Evolutionary conservation across 495 filamentous ascomycete species (phyloP).

Genomic region (Aspergillus panamensis): DNA sequence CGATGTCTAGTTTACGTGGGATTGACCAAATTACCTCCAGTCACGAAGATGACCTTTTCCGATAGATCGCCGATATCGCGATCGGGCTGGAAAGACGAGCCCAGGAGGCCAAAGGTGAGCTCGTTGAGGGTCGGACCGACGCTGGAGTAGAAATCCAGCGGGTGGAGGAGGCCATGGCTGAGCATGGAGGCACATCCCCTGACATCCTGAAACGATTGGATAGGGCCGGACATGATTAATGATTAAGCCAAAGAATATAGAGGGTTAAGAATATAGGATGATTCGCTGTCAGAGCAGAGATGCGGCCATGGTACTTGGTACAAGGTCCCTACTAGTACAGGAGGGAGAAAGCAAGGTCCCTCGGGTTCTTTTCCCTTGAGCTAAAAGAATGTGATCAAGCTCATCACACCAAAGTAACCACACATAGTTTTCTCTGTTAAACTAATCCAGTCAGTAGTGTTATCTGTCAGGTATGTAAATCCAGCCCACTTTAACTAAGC

Average conservation of each 20-base stretch:
- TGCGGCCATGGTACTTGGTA: no score
- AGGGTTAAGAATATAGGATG: background rate
- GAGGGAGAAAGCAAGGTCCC: no score
- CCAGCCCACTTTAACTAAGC: no score
- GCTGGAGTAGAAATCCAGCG: constrained; percentile 33
- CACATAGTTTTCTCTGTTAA: no score
- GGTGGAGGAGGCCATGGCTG: constrained; percentile 31
- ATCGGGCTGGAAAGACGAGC: constrained; percentile 48
- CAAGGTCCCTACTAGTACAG: no score
- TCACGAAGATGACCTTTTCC: constrained; percentile 59
- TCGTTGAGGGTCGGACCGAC: constrained; percentile 42
- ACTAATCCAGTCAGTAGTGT: no score
- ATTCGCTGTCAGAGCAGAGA: no score
- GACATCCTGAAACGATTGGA: constrained; percentile 8
- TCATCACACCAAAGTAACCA: no score
- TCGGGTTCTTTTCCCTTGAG: no score
- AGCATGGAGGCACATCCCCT: constrained; percentile 15
- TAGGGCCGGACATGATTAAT: background rate
- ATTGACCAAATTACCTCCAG: constrained; percentile 47
- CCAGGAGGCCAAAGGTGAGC: constrained; percentile 36
- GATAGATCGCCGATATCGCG: constrained; percentile 55
- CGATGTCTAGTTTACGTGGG: background rate
- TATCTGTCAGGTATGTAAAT: no score
- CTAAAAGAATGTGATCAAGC: no score
- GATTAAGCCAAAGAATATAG: background rate